These are phyloP conservation scores for Tylopilus vinaceipallidus DNA, from an alignment of 768 basidiomycete genomes.

Conservation along the genomic window DNA sequence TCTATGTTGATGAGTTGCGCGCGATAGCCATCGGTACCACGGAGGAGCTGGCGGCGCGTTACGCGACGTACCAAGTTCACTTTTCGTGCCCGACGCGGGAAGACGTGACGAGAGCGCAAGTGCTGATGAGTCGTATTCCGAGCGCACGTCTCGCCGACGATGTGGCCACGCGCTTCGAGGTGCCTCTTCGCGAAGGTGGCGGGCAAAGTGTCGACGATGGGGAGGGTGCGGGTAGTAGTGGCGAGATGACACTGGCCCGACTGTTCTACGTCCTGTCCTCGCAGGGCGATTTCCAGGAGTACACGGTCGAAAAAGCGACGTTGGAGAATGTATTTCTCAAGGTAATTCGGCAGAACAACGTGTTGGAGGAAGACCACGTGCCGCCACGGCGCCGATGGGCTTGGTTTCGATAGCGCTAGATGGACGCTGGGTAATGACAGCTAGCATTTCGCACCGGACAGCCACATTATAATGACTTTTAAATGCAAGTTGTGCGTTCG, in stretches of 20 bases:
- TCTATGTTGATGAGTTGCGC: background rate
- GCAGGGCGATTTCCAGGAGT: slow-evolving; percentile 57
- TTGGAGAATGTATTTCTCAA: slow-evolving; percentile 74
- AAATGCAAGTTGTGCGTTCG: no score
- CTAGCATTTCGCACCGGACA: no score
- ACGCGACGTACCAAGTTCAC: slow-evolving; percentile 76
- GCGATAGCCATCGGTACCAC: slow-evolving; percentile 63
- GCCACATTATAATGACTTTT: no score
- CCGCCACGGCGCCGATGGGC: slow-evolving; percentile 9
- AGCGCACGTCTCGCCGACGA: slow-evolving; percentile 68
- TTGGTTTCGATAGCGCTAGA: no score
- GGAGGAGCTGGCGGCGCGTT: slow-evolving; percentile 58
- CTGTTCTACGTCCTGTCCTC: slow-evolving; percentile 57
- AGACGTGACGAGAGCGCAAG: slow-evolving; percentile 54
- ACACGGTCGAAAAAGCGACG: slow-evolving; percentile 68
- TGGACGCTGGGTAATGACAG: no score
- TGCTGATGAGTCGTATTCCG: slow-evolving; percentile 60
- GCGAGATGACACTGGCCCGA: slow-evolving; percentile 48
- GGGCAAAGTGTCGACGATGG: background rate
- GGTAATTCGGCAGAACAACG: slow-evolving; percentile 61
- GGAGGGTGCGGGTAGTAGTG: background rate
- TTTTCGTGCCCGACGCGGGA: slow-evolving; percentile 65
- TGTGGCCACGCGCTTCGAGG: slow-evolving; percentile 74
- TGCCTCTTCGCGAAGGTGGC: slow-evolving; percentile 43
- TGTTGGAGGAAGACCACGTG: slow-evolving; percentile 44